Evolutionary conservation across 2,329 filamentous ascomycete species (phyloP), one percentile per base, ranked within the genome.

Genomic region (Iodosphaeria phyllophila): DNA sequence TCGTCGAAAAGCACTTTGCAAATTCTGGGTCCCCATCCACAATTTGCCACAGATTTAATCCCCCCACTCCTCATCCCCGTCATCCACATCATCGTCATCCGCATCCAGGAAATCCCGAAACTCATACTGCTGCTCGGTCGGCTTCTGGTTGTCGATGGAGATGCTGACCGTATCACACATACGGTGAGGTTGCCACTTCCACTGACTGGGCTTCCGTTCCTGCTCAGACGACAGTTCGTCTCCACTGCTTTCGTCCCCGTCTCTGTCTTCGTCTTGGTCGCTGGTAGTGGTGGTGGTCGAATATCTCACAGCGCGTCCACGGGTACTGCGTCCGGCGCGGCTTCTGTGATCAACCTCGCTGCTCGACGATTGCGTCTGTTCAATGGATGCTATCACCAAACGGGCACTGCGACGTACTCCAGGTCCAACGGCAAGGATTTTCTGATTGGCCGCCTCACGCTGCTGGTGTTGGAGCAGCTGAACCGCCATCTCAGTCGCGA

Each of bases 231-330:
- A 32, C 15, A 46, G 35, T 23, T 46, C 42, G 29, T 53, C 46
- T 20, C 42, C 44, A 9, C 38, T 45, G 9, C 46, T 44, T 22
- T 44, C 44, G 14, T 44, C 42, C n/a, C 13, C 24, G 11, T 18
- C 24, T 11, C 20, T 11, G 17, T 18, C 20, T 10, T 19, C 24
- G 11, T 25, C 20, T 12, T 18, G 18, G 18, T 8, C 11, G 18
- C 18, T 8, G 19, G n/a, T 10, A 20, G n/a, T n/a, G 13, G n/a
- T 13, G 19, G 19, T 20, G 5, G 19, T n/a, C n/a, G n/a, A n/a
- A n/a, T n/a, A n/a, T n/a, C n/a, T n/a, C n/a, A n/a, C n/a, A 13
- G 13, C 19, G 19, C 7, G 8, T 20, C n/a, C n/a, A n/a, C 13
- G 19, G n/a, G 19, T 13, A 13, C 19, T 13, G 19, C n/a, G 19